phyloP scores from a whole-genome alignment of 2,329 filamentous ascomycete species.

The Paecilomyces fulvus region DNA sequence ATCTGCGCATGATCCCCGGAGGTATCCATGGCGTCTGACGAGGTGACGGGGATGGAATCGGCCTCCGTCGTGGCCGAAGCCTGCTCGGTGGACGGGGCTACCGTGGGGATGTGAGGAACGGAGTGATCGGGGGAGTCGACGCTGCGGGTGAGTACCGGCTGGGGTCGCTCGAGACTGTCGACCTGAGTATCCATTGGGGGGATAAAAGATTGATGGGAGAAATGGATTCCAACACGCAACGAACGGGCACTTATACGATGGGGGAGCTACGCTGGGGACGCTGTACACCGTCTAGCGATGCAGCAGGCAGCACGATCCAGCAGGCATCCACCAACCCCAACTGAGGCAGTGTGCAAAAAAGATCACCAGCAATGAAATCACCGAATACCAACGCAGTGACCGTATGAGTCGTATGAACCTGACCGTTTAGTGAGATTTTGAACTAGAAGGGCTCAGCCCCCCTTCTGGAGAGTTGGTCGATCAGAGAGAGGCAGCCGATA shows the following conservation, averaged over 20 bases:
- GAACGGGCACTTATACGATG: neutral
- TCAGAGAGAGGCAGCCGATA: neutral
- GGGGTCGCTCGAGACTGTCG: neutral
- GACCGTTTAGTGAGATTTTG: no score
- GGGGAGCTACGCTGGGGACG: neutral
- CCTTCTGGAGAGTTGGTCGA: no score
- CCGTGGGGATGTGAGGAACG: neutral
- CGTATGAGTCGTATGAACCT: no score
- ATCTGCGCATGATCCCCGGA: conserved; percentile 6
- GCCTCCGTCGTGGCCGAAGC: neutral
- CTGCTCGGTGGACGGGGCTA: neutral
- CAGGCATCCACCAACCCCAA: neutral
- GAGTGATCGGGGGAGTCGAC: neutral
- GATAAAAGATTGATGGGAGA: conserved; percentile 1
- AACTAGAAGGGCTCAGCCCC: neutral
- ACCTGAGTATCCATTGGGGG: neutral
- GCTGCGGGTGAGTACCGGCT: neutral
- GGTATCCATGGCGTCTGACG: conserved; percentile 11
- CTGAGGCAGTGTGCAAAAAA: neutral
- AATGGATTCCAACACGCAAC: conserved; percentile 2
- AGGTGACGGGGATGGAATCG: neutral
- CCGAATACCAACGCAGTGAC: neutral
- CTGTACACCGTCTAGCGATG: neutral
- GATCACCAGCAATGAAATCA: neutral
- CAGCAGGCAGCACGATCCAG: neutral